Conservation (phyloP, 169 alveolate species). For the Plasmodium gaboni region DNA sequence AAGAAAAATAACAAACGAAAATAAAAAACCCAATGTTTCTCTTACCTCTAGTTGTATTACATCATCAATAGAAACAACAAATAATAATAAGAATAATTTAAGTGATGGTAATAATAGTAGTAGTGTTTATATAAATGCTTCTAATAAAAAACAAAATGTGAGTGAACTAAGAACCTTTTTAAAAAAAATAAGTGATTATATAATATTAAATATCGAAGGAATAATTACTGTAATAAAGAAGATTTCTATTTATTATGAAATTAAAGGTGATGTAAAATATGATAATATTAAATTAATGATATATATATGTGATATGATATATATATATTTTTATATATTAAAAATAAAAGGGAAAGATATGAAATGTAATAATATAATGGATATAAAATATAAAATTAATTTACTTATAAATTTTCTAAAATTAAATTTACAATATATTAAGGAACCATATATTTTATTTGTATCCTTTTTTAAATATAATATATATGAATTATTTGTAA, state of each 20-base stretch:
- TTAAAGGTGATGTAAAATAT: background rate
- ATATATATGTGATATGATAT: conserved; percentile 39
- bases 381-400: conserved; percentile 17
- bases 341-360: conserved; percentile 30
- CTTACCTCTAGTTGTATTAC: too few species aligned
- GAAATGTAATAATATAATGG: conserved; percentile 2
- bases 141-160: conserved; percentile 9
- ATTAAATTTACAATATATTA: background rate
- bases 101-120: background rate
- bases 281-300: conserved; percentile 18
- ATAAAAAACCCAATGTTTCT: background rate
- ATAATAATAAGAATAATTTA: background rate
- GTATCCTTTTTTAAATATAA: conserved; percentile 46
- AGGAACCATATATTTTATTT: conserved; percentile 12
- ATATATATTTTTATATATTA: conserved; percentile 42
- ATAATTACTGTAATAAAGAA: conserved; percentile 8
- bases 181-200: conserved; percentile 28
- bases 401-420: conserved; percentile 27
- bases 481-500: conserved; percentile 31
- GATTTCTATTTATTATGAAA: background rate
- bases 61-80: background rate
- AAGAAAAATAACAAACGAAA: background rate
- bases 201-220: conserved; percentile 47
- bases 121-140: background rate
- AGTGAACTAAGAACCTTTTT: background rate